phyloP scores from a whole-genome alignment of 306 rosid genomes.

The Trifolium subterraneum region DNA sequence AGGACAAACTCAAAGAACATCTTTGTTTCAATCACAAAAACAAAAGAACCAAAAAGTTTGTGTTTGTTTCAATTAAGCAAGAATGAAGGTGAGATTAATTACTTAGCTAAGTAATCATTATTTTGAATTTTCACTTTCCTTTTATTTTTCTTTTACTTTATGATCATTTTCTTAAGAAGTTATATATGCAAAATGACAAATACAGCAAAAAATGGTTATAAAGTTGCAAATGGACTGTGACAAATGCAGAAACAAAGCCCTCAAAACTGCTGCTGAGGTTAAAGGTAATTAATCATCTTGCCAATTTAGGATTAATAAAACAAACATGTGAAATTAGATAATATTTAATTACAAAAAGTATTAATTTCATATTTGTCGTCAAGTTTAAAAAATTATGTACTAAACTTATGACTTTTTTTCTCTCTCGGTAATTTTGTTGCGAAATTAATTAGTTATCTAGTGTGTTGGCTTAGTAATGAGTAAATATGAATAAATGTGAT shows the following conservation, averaged over 20 bases:
- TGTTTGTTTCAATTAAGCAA: background rate
- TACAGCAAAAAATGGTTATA: conserved; percentile 46
- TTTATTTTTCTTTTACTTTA: background rate
- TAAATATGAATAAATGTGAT: background rate
- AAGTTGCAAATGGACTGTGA: conserved; percentile 43
- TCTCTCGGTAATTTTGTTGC: too few relatives aligned
- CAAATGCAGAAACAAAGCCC: conserved; percentile 50
- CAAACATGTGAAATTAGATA: too few relatives aligned
- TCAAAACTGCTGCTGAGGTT: conserved; percentile 41
- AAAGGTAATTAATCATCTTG: conserved; percentile 40
- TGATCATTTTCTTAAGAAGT: background rate
- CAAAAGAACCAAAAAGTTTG: background rate
- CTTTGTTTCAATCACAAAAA: conserved; percentile 17
- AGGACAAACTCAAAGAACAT: conserved; percentile 24
- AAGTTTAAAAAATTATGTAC: too few relatives aligned
- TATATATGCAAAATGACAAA: background rate
- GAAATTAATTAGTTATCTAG: too few relatives aligned
- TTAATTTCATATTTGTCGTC: too few relatives aligned
- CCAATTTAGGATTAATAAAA: background rate
- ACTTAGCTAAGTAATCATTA: background rate
- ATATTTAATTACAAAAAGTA: too few relatives aligned
- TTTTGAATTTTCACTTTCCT: background rate
- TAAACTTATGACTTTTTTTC: too few relatives aligned
- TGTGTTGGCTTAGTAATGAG: background rate
- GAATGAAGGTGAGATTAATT: conserved; percentile 42